Conservation (phyloP, 352 stramenopile genomes). For the Thraustochytrium striatum region DNA sequence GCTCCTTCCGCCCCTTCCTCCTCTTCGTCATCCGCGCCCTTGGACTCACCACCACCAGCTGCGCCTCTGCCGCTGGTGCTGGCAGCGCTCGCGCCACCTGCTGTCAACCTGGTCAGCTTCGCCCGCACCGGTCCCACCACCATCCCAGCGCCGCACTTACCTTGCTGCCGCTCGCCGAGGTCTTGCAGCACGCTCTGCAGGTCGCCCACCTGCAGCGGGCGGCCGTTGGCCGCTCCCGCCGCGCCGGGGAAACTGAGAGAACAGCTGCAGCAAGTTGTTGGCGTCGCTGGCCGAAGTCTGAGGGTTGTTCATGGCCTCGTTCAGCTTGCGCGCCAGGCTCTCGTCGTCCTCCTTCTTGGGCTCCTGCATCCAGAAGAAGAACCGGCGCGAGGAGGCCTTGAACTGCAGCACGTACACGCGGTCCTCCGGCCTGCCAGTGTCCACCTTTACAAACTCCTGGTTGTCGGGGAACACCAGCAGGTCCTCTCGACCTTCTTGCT, state of each 20-base stretch:
- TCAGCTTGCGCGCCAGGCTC: conserved; percentile 75
- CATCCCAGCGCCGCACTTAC: no score
- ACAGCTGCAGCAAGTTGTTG: conserved; percentile 83
- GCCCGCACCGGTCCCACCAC: no score
- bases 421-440: conserved; percentile 74
- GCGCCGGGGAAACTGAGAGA: conserved; percentile 58
- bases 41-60: no score
- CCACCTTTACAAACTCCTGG: conserved; percentile 73
- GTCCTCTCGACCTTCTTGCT: conserved; percentile 74
- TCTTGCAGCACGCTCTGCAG: conserved; percentile 41
- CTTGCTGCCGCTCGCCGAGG: neutral
- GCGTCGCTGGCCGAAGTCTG: conserved; percentile 72
- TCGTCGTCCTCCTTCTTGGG: conserved; percentile 78
- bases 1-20: conserved; percentile 14
- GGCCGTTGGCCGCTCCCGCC: conserved; percentile 1
- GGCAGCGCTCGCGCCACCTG: no score
- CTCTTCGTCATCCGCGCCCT: no score
- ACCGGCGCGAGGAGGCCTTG: conserved; percentile 79
- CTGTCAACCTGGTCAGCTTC: no score
- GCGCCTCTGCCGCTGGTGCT: no score
- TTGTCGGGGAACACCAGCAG: conserved; percentile 86
- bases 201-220: conserved; percentile 6
- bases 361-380: conserved; percentile 93
- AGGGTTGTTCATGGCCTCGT: conserved; percentile 79
- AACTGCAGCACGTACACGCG: conserved; percentile 86